Percentiles rank a stretch among this genome's conserved stretches.
These are phyloP conservation scores for Niebla homalea DNA, from an alignment of 495 filamentous ascomycete species.

Conservation along the genomic window DNA sequence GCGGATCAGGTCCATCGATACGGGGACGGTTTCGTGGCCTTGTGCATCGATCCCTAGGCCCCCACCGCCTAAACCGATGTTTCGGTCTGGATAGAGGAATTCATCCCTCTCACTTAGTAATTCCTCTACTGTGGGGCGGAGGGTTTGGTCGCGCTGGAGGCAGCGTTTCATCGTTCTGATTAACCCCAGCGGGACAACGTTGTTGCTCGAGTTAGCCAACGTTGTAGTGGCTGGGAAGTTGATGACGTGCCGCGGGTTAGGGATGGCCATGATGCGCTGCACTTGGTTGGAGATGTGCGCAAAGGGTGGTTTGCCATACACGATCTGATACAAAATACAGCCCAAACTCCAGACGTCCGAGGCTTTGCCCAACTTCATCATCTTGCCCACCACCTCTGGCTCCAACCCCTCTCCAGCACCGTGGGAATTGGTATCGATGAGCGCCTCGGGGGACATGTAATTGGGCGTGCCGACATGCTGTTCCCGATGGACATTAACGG, in stretches of 20 bases:
- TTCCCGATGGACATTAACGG: slow-evolving; percentile 93
- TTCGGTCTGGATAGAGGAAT: slow-evolving; percentile 63
- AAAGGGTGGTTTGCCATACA: slow-evolving; percentile 85
- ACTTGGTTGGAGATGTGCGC: slow-evolving; percentile 80
- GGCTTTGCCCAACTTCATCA: slow-evolving; percentile 93
- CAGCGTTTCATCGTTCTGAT: slow-evolving; percentile 64
- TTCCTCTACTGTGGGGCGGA: slow-evolving; percentile 64
- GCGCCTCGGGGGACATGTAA: slow-evolving; percentile 93
- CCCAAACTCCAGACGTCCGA: slow-evolving; percentile 93
- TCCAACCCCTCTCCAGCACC: slow-evolving; percentile 35
- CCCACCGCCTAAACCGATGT: neutral
- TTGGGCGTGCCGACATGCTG: slow-evolving; percentile 91
- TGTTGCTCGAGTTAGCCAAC: slow-evolving; percentile 42
- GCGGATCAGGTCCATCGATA: slow-evolving; percentile 63
- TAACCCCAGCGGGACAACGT: slow-evolving; percentile 54
- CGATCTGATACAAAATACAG: slow-evolving; percentile 96
- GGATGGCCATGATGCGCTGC: slow-evolving; percentile 64
- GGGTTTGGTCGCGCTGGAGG: slow-evolving; percentile 61
- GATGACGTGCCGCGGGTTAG: slow-evolving; percentile 72
- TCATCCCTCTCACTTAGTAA: slow-evolving; percentile 59
- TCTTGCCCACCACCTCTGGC: slow-evolving; percentile 46
- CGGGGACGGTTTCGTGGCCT: slow-evolving; percentile 49
- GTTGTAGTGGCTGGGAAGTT: slow-evolving; percentile 50
- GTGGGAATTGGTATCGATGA: slow-evolving; percentile 64
- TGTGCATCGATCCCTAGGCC: slow-evolving; percentile 16